Base-by-base conservation (phyloP, 164 flowering plant species). In the Aristolochia fimbriata region DNA sequence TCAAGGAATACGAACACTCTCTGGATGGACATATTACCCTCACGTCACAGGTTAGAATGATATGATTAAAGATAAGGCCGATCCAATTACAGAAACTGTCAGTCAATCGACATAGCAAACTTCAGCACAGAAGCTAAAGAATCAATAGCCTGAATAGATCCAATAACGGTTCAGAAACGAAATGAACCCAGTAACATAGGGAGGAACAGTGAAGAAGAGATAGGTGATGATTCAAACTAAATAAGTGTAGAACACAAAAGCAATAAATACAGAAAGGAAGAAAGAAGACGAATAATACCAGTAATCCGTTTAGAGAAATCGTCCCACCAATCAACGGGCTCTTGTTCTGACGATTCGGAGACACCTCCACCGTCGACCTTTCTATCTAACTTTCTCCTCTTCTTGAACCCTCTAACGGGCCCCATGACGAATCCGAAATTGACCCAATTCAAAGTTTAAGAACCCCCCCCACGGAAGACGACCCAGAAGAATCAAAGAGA, bases 251-350 rank as follows among this genome's bases (percentile, higher is more conserved):
- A 37, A 37, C 12, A 37, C 43, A 37, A 37, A 37, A 37, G 41
- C 47, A 46, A 22, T 57, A 37, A 37, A n/a, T 47, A 49, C 15
- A 15, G 31, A 14, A 27, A 13, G 30, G 53, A 74, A 53, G 30
- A 65, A 31, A n/a, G 19, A 48, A 65, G 10, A 41, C 37, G 49
- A 33, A 4, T 14, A 15, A 70, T 70, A 80, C 84, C 83, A 63
- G 62, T 69, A 69, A 73, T 77, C 68, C 76, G 70, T 68, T 66
- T 75, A 11, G 77, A 80, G 66, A 81, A 76, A 43, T 67, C 79
- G 64, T 67, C 76, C 84, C 86, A 81, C 84, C 86, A 84, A 71
- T 80, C 83, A 43, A 46, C 57, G 67, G 77, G 65, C 6, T 62
- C 80, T 47, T 77, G 64, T 62, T 74, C 76, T 1, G 77, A 62